phyloP scores from a whole-genome alignment of 768 basidiomycete species.

The Trametes maxima region DNA sequence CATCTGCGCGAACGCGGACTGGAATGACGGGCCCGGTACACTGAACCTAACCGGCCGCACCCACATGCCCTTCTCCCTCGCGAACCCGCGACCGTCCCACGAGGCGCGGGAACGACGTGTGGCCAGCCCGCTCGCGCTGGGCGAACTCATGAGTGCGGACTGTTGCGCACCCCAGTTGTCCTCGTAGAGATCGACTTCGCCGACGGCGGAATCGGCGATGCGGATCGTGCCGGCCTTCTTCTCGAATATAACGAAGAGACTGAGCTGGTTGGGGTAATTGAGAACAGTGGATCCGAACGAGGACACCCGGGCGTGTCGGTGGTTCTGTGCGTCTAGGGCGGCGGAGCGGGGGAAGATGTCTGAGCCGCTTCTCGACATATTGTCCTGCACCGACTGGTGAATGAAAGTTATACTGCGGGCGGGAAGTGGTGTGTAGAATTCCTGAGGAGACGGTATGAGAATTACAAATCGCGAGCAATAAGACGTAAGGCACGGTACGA shows the following conservation, averaged over 20 bases:
- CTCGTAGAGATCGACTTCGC: slow-evolving; percentile 70
- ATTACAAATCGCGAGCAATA: neutral
- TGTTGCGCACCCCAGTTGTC: slow-evolving; percentile 32
- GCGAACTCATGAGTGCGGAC: slow-evolving; percentile 24
- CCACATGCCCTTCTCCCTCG: slow-evolving; percentile 50
- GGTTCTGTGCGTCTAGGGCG: slow-evolving; percentile 18
- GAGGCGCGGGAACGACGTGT: slow-evolving; percentile 44
- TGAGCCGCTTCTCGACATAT: slow-evolving; percentile 43
- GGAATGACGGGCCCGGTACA: slow-evolving; percentile 32
- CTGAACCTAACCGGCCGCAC: slow-evolving; percentile 50
- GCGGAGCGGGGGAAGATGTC: slow-evolving; percentile 38
- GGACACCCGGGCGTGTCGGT: slow-evolving; percentile 22
- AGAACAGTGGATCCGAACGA: slow-evolving; percentile 21
- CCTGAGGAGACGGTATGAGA: slow-evolving; percentile 47
- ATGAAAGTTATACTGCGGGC: slow-evolving; percentile 72
- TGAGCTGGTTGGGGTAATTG: slow-evolving; percentile 70
- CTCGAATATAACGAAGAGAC: slow-evolving; percentile 83
- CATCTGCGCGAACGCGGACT: slow-evolving; percentile 42
- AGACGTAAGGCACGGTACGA: slow-evolving; percentile 9
- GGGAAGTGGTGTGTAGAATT: slow-evolving; percentile 78
- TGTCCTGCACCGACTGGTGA: slow-evolving; percentile 63
- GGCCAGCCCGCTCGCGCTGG: slow-evolving; percentile 25
- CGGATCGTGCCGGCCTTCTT: slow-evolving; percentile 88
- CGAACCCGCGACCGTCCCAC: slow-evolving; percentile 45
- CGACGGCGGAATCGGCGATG: slow-evolving; percentile 76